Base-by-base conservation (phyloP, 148 eudicot genomes). In the Selenicereus undatus region DNA sequence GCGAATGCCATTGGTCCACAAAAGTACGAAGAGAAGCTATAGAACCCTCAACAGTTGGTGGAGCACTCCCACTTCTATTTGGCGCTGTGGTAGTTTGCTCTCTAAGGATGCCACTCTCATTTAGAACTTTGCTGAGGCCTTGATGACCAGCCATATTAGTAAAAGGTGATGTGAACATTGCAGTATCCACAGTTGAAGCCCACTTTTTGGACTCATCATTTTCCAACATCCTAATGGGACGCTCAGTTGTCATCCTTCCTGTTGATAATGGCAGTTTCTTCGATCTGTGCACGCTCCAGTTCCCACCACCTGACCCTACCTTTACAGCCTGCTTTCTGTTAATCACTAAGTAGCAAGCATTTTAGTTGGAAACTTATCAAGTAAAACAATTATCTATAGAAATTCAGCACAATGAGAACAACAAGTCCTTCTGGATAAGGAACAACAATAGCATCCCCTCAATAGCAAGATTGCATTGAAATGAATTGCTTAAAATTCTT, bases 51-150 rank as follows among this genome's bases (percentile, higher is more conserved):
- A 85, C 52, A 45, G 85, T 82, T 68, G 89, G 89, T 54, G 89
- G 89, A 64, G 89, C 89, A 77, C 89, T 87, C 27, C 86, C 89
- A 73, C 89, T 85, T 82, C 89, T 85, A 74, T 51, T 76, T 29
- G 89, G 89, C 60, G n/a, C 72, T 24, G 24, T 43, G 24, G 79
- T 74, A 64, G 48, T 76, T 62, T 79, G 69, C 39, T 79, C 85
- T 82, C 69, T 79, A 79, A 64, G 21, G 68, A 81, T 72, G 39
- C 73, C 29, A 73, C 48, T 66, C 45, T 74, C 84, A 0, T 84
- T 74, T 21, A 81, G 56, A 48, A 80, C 50, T 60, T 84, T 76
- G 56, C 73, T 76, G 12, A 80, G 54, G 5, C 26, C 77, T 22
- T 83, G 80, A 76, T 83, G 77, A 64, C 26, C 76, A 45, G 80